A percentile compares a stretch with the other conserved stretches of the same genome.
phyloP scores from a whole-genome alignment of 768 basidiomycete species.

The Hericium erinaceus region DNA sequence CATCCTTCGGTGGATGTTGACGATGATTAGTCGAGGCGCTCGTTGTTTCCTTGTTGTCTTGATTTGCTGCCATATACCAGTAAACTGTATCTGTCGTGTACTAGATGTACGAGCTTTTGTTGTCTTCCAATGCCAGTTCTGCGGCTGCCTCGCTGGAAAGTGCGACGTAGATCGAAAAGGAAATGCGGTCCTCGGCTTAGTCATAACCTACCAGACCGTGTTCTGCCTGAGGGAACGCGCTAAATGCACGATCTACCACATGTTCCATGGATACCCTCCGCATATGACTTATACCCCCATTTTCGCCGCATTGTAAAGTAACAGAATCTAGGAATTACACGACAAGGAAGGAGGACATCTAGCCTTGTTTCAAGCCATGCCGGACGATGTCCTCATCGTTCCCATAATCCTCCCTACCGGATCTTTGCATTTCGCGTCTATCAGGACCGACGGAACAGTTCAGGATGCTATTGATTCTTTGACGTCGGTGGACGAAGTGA shows the following conservation, averaged over 20 bases:
- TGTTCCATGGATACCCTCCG: neutral
- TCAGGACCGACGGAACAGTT: constrained; percentile 42
- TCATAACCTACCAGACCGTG: neutral
- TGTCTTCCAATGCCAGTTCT: neutral
- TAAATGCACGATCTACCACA: neutral
- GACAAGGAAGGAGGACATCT: neutral
- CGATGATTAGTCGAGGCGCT: neutral
- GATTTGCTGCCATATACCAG: neutral
- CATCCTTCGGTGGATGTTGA: constrained; percentile 83
- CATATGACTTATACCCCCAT: neutral
- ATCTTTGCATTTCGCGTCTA: constrained; percentile 52
- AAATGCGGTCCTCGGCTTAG: neutral
- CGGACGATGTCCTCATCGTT: constrained; percentile 38
- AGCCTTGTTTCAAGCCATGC: constrained; percentile 23
- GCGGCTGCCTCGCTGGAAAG: neutral
- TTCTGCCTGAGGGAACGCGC: neutral
- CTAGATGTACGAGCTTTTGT: neutral
- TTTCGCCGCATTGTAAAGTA: neutral
- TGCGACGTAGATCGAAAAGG: neutral
- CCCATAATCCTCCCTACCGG: constrained; percentile 53
- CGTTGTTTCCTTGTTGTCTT: neutral
- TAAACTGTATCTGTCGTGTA: neutral
- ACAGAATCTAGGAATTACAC: too few relatives aligned
- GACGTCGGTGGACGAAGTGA: constrained; percentile 37
- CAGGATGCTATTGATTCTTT: constrained; percentile 53